Percentiles rank a stretch among this genome's conserved stretches.
phyloP scores from a whole-genome alignment of 2,329 filamentous ascomycete genomes.

The Drechslerella dactyloides region DNA sequence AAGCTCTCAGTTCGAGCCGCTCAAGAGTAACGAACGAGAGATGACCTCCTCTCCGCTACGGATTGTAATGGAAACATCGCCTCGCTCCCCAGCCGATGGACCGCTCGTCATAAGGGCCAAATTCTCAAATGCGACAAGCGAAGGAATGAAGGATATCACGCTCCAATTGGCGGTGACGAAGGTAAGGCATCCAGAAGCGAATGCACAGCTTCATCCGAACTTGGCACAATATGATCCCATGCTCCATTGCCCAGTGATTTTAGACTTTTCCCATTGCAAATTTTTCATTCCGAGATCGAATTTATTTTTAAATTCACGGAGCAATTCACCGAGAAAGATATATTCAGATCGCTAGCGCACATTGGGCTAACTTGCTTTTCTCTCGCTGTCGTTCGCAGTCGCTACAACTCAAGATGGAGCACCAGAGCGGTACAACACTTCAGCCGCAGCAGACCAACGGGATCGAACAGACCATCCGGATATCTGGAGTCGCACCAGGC shows the following conservation, averaged over 20 bases:
- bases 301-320: constrained; percentile 9
- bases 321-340: constrained; percentile 21
- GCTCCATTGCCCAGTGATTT: neutral
- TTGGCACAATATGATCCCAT: neutral
- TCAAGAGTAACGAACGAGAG: constrained; percentile 68
- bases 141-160: constrained; percentile 77
- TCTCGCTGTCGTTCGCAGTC: constrained; percentile 41
- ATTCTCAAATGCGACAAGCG: constrained; percentile 81
- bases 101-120: constrained; percentile 73
- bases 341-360: neutral
- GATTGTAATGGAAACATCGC: constrained; percentile 70
- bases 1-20: constrained; percentile 62
- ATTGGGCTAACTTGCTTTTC: constrained; percentile 25
- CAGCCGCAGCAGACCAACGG: constrained; percentile 74
- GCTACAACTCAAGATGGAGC: constrained; percentile 72
- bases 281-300: neutral
- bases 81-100: constrained; percentile 66
- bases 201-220: constrained; percentile 22
- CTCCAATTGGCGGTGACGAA: constrained; percentile 94
- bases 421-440: constrained; percentile 80
- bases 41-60: constrained; percentile 74
- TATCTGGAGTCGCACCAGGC: constrained; percentile 74
- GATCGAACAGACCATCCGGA: constrained; percentile 78
- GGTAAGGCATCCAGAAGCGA: constrained; percentile 62
- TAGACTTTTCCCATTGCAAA: constrained; percentile 3